Conservation (phyloP, 2,329 filamentous ascomycete genomes). For the Apiospora koreana region DNA sequence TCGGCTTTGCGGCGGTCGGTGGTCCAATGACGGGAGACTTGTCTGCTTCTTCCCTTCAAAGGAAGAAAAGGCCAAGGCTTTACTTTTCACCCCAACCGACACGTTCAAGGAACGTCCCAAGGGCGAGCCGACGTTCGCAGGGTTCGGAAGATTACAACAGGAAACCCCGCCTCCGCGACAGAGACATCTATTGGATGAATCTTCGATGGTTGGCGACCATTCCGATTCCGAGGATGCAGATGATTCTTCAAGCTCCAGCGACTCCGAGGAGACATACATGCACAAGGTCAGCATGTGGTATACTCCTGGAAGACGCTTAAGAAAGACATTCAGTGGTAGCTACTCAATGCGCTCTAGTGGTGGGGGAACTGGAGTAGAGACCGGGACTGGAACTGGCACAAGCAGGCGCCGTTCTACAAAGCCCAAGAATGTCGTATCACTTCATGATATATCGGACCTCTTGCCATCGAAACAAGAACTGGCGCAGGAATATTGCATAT, state of each 20-base stretch:
- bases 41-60: conserved; percentile 71
- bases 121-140: conserved; percentile 57
- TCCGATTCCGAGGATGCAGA: conserved; percentile 53
- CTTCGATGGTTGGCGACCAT: conserved; percentile 52
- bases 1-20: conserved; percentile 60
- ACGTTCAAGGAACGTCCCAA: conserved; percentile 49
- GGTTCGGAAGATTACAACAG: conserved; percentile 56
- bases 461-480: conserved; percentile 79
- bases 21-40: conserved; percentile 62
- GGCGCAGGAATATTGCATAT: conserved; percentile 79
- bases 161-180: conserved; percentile 50
- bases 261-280: conserved; percentile 65
- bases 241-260: conserved; percentile 53
- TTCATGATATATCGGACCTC: conserved; percentile 69
- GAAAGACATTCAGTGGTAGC: conserved; percentile 58
- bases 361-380: conserved; percentile 59
- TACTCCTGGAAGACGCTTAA: conserved; percentile 51
- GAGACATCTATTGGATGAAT: conserved; percentile 49
- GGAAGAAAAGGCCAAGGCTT: conserved; percentile 57
- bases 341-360: conserved; percentile 61
- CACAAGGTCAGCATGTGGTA: conserved; percentile 61
- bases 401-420: conserved; percentile 49
- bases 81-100: conserved; percentile 49
- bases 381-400: conserved; percentile 56
- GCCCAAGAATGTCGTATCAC: conserved; percentile 70